These are phyloP conservation scores for Pseudogymnoascus sp. DNA, from an alignment of 2,329 filamentous ascomycete genomes.

Conservation along the genomic window DNA sequence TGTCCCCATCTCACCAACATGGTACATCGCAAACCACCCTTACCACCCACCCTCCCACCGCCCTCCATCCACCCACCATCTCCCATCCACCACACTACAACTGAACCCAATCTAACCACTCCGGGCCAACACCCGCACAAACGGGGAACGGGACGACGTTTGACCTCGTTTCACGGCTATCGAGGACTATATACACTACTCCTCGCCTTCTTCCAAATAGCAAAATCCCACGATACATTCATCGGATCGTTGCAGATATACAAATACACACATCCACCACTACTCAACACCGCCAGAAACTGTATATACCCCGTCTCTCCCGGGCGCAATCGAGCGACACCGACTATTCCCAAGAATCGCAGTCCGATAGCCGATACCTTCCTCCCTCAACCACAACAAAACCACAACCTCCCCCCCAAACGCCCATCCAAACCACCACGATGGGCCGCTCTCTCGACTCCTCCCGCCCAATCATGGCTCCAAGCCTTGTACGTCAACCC, in stretches of 20 bases:
- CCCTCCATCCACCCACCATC: background rate
- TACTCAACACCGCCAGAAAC: background rate
- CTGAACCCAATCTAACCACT: constrained; percentile 3
- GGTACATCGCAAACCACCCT: no score
- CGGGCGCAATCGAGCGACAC: background rate
- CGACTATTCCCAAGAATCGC: no score
- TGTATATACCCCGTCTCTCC: background rate
- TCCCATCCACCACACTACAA: no score
- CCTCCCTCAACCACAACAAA: background rate
- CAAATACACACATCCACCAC: background rate
- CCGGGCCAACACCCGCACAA: background rate
- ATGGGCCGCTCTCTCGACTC: constrained; percentile 42
- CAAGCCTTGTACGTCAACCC: constrained; percentile 36
- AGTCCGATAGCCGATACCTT: background rate
- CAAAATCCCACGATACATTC: background rate
- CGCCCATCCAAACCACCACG: constrained; percentile 18
- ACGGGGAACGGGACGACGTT: background rate
- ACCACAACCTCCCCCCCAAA: background rate
- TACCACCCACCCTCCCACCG: no score
- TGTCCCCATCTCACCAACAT: constrained; percentile 15
- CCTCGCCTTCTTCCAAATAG: background rate
- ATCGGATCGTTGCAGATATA: background rate
- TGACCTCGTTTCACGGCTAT: constrained; percentile 5
- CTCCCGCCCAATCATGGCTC: constrained; percentile 46
- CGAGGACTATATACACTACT: background rate